A percentile compares a stretch with the other conserved stretches of the same genome.
Evolutionary conservation across 176 grass and related monocot genomes (phyloP).

Genomic region (Metroxylon sagu): DNA sequence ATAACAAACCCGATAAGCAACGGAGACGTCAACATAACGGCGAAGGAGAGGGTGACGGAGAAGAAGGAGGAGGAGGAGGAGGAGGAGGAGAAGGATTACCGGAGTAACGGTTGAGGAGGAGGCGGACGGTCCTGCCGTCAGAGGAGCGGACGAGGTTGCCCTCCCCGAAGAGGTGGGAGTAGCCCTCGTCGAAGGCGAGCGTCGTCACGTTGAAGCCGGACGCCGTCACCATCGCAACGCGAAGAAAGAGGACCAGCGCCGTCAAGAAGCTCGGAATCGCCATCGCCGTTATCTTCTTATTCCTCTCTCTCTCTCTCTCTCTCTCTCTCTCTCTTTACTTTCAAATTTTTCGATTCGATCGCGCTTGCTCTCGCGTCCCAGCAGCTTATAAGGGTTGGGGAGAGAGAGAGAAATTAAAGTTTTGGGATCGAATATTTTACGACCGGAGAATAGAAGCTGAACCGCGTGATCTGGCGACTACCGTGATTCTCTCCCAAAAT

Average conservation of each 20-base stretch:
- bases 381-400: too few species aligned
- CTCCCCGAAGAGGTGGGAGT: constrained; percentile 70
- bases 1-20: not conserved
- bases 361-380: too few species aligned
- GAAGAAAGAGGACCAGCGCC: constrained; percentile 13
- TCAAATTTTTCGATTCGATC: too few species aligned
- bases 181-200: constrained; percentile 52
- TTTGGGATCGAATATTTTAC: too few species aligned
- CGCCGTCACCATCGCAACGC: constrained; percentile 8
- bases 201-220: constrained; percentile 42
- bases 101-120: constrained; percentile 63
- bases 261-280: not conserved
- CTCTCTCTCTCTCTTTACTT: too few species aligned
- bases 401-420: too few species aligned
- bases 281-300: constrained; percentile 8
- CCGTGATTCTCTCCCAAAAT: too few species aligned
- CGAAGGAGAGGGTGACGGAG: not conserved
- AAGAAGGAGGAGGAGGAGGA: not conserved
- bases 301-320: too few species aligned
- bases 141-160: constrained; percentile 46
- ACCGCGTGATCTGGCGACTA: too few species aligned
- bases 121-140: constrained; percentile 38
- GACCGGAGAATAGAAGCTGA: too few species aligned
- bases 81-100: constrained; percentile 27
- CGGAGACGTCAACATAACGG: not conserved